Evolutionary conservation across 176 grass and related monocot genomes (phyloP).

Genomic region (Carex littledalei): DNA sequence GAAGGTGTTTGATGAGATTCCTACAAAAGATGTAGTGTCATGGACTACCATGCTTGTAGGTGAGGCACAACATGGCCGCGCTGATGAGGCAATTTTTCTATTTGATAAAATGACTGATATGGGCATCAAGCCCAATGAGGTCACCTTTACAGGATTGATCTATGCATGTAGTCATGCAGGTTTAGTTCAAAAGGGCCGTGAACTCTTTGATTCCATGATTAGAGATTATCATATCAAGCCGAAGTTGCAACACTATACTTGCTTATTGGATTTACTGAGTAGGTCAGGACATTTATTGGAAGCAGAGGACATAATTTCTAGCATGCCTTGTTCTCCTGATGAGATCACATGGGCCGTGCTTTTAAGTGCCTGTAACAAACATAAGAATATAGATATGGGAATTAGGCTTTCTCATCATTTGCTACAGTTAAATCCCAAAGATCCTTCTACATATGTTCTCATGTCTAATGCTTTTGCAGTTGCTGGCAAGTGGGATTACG

Average conservation of each 20-base stretch:
- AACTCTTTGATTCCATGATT: slow-evolving; percentile 68
- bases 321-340: slow-evolving; percentile 65
- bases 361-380: slow-evolving; percentile 78
- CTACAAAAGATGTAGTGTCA: slow-evolving; percentile 39
- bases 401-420: slow-evolving; percentile 57
- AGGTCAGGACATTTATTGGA: slow-evolving; percentile 65
- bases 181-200: slow-evolving; percentile 68
- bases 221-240: slow-evolving; percentile 57
- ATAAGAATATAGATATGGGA: slow-evolving; percentile 50
- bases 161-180: slow-evolving; percentile 93
- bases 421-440: slow-evolving; percentile 50
- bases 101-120: slow-evolving; percentile 58
- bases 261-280: slow-evolving; percentile 83
- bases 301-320: slow-evolving; percentile 59
- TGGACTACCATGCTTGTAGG: slow-evolving; percentile 92
- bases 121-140: slow-evolving; percentile 67
- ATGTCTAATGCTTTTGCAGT: slow-evolving; percentile 79
- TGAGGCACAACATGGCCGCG: slow-evolving; percentile 70
- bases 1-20: slow-evolving; percentile 58
- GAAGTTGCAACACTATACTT: slow-evolving; percentile 78
- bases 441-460: slow-evolving; percentile 79
- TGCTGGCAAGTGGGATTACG: slow-evolving; percentile 62
- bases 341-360: slow-evolving; percentile 67
- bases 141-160: slow-evolving; percentile 78
- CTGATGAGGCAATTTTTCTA: slow-evolving; percentile 41